A percentile compares a stretch with the other conserved stretches of the same genome.
Conservation (phyloP, 305 asterid genomes). For the Solanum hybrid region DNA sequence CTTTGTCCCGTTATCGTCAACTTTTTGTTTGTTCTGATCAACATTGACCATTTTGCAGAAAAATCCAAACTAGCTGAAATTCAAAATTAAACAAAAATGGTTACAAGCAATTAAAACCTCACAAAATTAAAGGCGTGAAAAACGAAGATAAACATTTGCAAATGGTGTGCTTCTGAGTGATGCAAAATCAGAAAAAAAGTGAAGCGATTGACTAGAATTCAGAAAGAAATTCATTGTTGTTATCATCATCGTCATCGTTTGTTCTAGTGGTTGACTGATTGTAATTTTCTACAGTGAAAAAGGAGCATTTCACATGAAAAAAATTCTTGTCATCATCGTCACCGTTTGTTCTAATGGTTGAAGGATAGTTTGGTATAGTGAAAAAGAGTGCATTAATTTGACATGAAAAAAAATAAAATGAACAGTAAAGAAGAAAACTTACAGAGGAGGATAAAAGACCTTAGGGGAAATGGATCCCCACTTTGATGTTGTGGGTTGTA, state of each 20-base stretch:
- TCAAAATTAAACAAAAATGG: neutral
- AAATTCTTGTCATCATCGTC: too few species aligned
- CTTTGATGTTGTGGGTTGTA: neutral
- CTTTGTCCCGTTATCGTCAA: conserved; percentile 5
- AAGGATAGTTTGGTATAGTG: neutral
- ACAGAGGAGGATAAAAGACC: neutral
- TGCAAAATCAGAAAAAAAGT: neutral
- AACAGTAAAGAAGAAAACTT: neutral
- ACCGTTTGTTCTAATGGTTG: neutral
- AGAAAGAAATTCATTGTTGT: neutral
- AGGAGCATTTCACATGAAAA: neutral
- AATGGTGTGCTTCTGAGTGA: neutral
- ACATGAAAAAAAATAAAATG: too few species aligned
- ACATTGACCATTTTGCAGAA: conserved; percentile 4
- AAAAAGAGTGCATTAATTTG: neutral
- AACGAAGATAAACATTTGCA: neutral
- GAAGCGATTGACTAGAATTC: neutral
- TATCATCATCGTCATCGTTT: neutral
- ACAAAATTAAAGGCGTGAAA: neutral
- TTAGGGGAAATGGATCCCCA: neutral
- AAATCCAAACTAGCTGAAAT: neutral
- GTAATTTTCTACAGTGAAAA: too few species aligned
- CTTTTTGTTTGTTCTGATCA: conserved; percentile 10
- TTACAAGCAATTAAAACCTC: neutral
- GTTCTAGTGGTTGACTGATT: neutral